Evolutionary conservation across 306 rosid genomes (phyloP), one percentile per base, ranked within the genome.

Genomic region (Casuarina glauca): DNA sequence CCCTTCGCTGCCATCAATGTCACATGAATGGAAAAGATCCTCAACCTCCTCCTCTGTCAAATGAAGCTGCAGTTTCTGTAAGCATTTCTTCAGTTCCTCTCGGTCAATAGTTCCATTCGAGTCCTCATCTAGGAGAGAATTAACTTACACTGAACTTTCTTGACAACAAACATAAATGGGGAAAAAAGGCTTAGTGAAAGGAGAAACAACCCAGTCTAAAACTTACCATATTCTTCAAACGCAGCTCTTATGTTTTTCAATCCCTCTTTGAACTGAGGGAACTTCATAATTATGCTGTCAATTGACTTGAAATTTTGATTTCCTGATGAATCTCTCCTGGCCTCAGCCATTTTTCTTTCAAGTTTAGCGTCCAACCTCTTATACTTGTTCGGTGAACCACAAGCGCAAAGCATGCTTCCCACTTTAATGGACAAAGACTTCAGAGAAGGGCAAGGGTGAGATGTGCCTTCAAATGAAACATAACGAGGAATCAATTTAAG

Each of bases 221-320:
- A 78, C 96, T 85, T 83, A 94, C 97, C 98, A 82, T 85, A 91
- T 69, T 84, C 87, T 70, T 90, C 93, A 90, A 94, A 94, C 49
- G 86, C 91, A 70, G 79, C 87, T 79, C 87, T 85, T 46, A 91
- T 83, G 20, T 85, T 81, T 83, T 85, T 89, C 70, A 91, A 74
- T 63, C 84, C 88, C 75, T 91, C 89, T 76, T 69, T 87, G 81
- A 90, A 85, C 84, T 82, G 91, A 54, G 98, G 96, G 82, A 94
- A 94, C 80, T 85, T 42, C 89, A 94, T 74, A 48, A 94, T 87
- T 60, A 91, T 78, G 76, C 90, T 87, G 82, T 94, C 88, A 64
- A 94, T 77, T 41, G 97, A 86, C 88, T 88, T 94, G 70, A 94
- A 87, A 52, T 58, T 85, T 73, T 74, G 76, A 46, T 75, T 72